Evolutionary conservation across 129 eudicot genomes (phyloP).

Genomic region (Flaveria bidentis): DNA sequence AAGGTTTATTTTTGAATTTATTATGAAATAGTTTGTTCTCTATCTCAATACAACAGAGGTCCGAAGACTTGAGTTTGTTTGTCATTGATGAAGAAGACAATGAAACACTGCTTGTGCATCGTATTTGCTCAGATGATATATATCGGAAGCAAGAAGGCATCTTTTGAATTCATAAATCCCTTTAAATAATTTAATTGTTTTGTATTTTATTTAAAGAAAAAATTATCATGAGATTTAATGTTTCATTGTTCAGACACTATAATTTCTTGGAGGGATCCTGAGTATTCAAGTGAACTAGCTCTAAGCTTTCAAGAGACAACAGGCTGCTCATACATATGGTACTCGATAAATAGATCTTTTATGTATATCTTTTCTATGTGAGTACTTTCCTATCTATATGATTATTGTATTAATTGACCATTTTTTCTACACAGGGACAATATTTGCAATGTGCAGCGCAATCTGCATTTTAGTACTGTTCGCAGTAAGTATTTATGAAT

Average conservation of each 20-base stretch:
- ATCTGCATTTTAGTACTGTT: conserved; percentile 55
- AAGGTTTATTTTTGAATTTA: neutral
- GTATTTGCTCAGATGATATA: conserved; percentile 76
- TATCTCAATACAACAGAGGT: conserved; percentile 49
- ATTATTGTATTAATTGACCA: neutral
- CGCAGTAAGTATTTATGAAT: conserved; percentile 32
- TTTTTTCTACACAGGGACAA: conserved; percentile 60
- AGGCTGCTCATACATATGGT: conserved; percentile 88
- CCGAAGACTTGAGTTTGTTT: conserved; percentile 71
- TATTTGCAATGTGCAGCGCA: conserved; percentile 66
- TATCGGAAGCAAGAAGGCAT: conserved; percentile 93
- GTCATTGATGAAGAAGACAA: conserved; percentile 83
- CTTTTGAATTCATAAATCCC: neutral
- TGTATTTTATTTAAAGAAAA: neutral
- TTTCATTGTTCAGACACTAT: conserved; percentile 56
- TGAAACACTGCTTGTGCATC: conserved; percentile 78
- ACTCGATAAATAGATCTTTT: conserved; percentile 22
- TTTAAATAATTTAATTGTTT: neutral
- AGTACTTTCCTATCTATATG: conserved; percentile 4
- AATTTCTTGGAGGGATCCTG: conserved; percentile 88
- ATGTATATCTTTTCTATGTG: neutral
- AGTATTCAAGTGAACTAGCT: conserved; percentile 79
- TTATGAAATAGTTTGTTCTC: neutral
- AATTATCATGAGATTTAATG: neutral
- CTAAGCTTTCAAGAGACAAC: conserved; percentile 90